Conservation (phyloP, 2,329 filamentous ascomycete genomes). For the Fusarium sp. region DNA sequence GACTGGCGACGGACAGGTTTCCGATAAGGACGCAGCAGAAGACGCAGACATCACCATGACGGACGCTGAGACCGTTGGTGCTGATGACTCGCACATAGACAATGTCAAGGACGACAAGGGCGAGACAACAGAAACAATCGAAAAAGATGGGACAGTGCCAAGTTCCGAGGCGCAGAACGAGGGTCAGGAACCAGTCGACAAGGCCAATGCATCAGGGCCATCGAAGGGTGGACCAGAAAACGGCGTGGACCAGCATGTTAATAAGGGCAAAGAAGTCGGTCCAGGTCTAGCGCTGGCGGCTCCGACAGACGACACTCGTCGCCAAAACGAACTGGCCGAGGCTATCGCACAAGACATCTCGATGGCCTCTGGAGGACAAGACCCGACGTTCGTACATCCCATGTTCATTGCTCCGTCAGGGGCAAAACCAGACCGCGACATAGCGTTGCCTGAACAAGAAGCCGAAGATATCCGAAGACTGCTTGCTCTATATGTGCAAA, state of each 20-base stretch:
- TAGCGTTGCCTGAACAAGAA: constrained; percentile 78
- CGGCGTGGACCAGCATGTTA: constrained; percentile 2
- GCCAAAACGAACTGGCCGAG: constrained; percentile 19
- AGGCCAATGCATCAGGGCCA: not conserved
- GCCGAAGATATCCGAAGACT: constrained; percentile 82
- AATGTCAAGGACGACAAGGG: constrained; percentile 17
- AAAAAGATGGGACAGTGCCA: constrained; percentile 4
- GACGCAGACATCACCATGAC: constrained; percentile 48
- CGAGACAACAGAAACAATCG: constrained; percentile 13
- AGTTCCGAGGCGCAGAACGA: constrained; percentile 22
- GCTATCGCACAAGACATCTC: constrained; percentile 11
- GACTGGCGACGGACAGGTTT: constrained; percentile 6
- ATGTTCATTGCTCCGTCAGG: constrained; percentile 76
- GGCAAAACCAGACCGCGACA: constrained; percentile 74
- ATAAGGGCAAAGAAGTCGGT: not conserved
- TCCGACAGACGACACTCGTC: constrained; percentile 1
- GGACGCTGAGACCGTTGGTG: constrained; percentile 40
- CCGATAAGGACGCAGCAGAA: constrained; percentile 26
- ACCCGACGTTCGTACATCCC: constrained; percentile 74
- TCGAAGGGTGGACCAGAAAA: constrained; percentile 9
- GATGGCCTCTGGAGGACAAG: constrained; percentile 30
- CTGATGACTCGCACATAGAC: constrained; percentile 33
- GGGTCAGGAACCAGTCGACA: constrained; percentile 3
- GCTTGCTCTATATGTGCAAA: constrained; percentile 82
- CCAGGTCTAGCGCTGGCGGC: not conserved